Evolutionary conservation across 2,329 filamentous ascomycete genomes (phyloP), one percentile per base, ranked within the genome.

Genomic region (Onygenales sp.): DNA sequence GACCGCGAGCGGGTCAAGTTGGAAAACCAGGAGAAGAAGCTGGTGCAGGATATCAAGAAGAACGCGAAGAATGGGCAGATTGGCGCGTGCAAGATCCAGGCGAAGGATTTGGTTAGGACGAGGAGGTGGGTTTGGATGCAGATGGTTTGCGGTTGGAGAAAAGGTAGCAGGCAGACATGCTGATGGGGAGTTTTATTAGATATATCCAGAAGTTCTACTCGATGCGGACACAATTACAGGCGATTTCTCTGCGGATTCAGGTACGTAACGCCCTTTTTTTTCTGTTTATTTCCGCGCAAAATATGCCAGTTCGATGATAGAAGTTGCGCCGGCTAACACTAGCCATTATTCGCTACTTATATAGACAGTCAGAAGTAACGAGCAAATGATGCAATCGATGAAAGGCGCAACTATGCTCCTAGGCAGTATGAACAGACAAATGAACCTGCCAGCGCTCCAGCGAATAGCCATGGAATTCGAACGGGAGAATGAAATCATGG

Each of bases 361-460:
- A 14, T 64, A 95, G 89, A 98, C 93, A 49, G 92, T 97, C 59
- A 85, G 93, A 59, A 96, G 91, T 61, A 98, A 98, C 71, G 93
- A 98, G 71, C 92, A 97, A 72, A 98, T 98, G 93, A 96, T 96
- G 91, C 89, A 95, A 72, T 93, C 91, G 7, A 97, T 98, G 93
- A 98, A 96, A 72, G 93, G 93, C 36, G 93, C 93, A 4, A 97
- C 93, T 1, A 84, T 86, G 72, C 85, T 95, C 2, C 77, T 98
- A 7, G 90, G 91, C 52, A 94, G 87, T 74, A 98, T 98, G 93
- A 98, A 98, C 72, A 82, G 87, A 59, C 89, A 89, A 59, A 97
- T 97, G 91, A 97, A 98, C 67, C 82, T 98, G 2, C 93, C 93
- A 0, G 90, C 90, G 14, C 77, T 98, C 36, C 92, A 97, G 70